Conservation (phyloP, 192 early-diverging fungal species). For the Umbelopsis isabellina region DNA sequence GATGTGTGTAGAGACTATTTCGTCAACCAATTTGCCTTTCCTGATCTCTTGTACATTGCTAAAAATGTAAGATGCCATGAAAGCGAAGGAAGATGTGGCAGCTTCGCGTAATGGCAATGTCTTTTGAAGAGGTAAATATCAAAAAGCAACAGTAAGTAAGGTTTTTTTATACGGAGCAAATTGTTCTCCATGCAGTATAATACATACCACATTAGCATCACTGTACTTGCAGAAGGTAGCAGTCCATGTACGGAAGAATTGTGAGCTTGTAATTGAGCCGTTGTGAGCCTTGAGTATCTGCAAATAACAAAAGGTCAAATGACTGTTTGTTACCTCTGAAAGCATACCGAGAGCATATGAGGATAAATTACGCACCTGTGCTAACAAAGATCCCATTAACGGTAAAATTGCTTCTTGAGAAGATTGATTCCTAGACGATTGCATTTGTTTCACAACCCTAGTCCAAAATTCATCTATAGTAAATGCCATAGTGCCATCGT, state of each 20-base stretch:
- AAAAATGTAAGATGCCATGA: conserved; percentile 38
- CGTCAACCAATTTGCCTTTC: conserved; percentile 9
- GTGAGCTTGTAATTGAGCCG: neutral
- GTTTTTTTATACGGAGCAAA: no score
- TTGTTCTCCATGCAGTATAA: neutral
- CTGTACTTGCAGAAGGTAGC: conserved; percentile 43
- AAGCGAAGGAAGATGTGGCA: conserved; percentile 47
- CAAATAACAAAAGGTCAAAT: neutral
- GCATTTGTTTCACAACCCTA: conserved; percentile 42
- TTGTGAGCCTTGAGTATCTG: conserved; percentile 6
- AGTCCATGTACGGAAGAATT: conserved; percentile 48
- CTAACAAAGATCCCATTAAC: conserved; percentile 53
- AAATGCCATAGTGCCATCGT: conserved; percentile 8
- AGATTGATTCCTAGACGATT: conserved; percentile 47
- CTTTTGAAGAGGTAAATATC: conserved; percentile 22
- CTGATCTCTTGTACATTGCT: conserved; percentile 29
- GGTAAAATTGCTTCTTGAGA: conserved; percentile 62
- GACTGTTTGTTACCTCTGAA: no score
- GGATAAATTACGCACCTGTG: conserved; percentile 38
- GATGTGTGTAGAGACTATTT: conserved; percentile 43
- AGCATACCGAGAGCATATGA: no score
- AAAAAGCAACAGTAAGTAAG: no score
- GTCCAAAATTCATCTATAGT: conserved; percentile 46
- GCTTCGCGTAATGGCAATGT: conserved; percentile 61
- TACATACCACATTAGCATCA: conserved; percentile 48